Evolutionary conservation across 2,329 filamentous ascomycete species (phyloP).

Genomic region (Colletotrichum coccodes): DNA sequence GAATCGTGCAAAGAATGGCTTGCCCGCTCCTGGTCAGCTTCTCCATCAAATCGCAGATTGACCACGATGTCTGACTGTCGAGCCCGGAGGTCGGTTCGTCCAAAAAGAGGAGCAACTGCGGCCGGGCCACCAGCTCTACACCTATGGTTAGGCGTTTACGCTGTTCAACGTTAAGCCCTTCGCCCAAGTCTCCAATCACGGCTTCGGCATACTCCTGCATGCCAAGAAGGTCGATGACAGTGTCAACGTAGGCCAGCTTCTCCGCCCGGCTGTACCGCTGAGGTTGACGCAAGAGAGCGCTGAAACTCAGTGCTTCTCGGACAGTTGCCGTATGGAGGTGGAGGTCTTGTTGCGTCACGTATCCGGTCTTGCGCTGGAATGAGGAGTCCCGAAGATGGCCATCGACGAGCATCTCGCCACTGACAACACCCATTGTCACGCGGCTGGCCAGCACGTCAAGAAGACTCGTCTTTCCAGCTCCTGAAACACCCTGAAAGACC

Average conservation of each 20-base stretch:
- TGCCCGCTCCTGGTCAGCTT: constrained; percentile 66
- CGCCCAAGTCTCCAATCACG: constrained; percentile 73
- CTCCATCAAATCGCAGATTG: constrained; percentile 76
- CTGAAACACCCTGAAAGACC: constrained; percentile 21
- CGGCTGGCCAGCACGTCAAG: constrained; percentile 70
- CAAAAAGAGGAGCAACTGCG: constrained; percentile 77
- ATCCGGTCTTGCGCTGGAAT: constrained; percentile 76
- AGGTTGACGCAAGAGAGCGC: constrained; percentile 74
- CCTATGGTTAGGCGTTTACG: constrained; percentile 75
- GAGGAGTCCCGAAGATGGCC: constrained; percentile 69
- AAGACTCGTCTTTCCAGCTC: constrained; percentile 61
- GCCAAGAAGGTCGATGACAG: constrained; percentile 42
- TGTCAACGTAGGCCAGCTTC: constrained; percentile 41
- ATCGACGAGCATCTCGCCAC: constrained; percentile 74
- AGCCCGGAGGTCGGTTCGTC: constrained; percentile 83
- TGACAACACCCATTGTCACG: constrained; percentile 74
- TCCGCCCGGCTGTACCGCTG: constrained; percentile 55
- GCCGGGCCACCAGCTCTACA: constrained; percentile 81
- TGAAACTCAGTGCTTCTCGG: constrained; percentile 73
- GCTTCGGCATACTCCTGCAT: constrained; percentile 76
- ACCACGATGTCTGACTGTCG: constrained; percentile 80
- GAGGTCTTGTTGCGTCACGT: constrained; percentile 72
- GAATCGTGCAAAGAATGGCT: constrained; percentile 47
- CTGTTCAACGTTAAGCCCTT: constrained; percentile 57
- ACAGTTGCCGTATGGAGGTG: constrained; percentile 49